Evolutionary conservation across 2,329 filamentous ascomycete genomes (phyloP).

Genomic region (Botrytis cinerea): DNA sequence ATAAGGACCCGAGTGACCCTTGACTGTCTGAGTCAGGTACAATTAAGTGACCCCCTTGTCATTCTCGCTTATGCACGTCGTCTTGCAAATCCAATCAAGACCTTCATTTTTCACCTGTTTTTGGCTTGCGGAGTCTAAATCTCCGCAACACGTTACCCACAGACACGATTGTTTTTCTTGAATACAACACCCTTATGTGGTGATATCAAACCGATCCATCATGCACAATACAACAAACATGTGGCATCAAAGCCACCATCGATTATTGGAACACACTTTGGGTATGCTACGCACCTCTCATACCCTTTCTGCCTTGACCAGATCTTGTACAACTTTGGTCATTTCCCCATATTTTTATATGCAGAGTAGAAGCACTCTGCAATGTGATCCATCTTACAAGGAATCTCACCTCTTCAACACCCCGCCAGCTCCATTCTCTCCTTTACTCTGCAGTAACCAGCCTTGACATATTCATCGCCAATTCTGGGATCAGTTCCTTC

Average conservation of each 20-base stretch:
- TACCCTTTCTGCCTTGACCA: background rate
- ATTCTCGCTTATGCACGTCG: conserved; percentile 25
- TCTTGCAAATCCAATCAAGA: conserved; percentile 18
- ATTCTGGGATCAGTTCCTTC: background rate
- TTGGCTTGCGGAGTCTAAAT: conserved; percentile 2
- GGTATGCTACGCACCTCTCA: background rate
- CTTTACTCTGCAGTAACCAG: background rate
- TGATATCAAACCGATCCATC: conserved; percentile 4
- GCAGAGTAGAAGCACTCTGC: conserved; percentile 16
- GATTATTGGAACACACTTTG: background rate
- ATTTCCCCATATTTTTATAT: conserved; percentile 23
- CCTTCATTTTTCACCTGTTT: background rate
- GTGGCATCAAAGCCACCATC: conserved; percentile 5
- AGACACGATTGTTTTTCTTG: conserved; percentile 1
- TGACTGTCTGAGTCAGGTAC: conserved; percentile 6
- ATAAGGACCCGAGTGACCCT: conserved; percentile 15
- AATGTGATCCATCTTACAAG: conserved; percentile 21
- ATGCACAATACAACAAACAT: conserved; percentile 11
- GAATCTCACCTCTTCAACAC: background rate
- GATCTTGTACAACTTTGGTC: conserved; percentile 15
- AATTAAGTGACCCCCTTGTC: background rate
- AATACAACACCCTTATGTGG: conserved; percentile 2
- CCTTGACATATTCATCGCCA: conserved; percentile 7
- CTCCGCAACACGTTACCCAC: conserved; percentile 22
- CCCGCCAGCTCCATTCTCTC: background rate